phyloP scores from a whole-genome alignment of 164 flowering plant species.

The Umbilicus rupestris region DNA sequence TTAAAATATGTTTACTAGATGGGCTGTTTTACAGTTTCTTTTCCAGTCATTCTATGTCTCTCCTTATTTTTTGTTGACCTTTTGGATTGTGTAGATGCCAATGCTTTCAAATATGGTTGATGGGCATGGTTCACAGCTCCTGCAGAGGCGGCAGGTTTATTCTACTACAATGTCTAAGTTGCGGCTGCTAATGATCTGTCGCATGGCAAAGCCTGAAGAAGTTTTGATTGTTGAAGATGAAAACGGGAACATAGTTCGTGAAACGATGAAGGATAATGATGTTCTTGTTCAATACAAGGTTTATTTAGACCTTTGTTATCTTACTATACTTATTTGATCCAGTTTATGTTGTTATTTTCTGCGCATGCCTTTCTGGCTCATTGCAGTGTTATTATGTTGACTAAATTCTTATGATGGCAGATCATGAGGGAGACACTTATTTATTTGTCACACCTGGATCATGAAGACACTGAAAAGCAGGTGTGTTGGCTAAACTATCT shows the following conservation, averaged over 20 bases:
- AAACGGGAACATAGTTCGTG: conserved; percentile 99
- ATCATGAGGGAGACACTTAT: conserved; percentile 94
- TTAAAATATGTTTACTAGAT: neutral
- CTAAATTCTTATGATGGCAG: conserved; percentile 29
- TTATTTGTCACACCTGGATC: conserved; percentile 93
- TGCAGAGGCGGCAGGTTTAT: conserved; percentile 78
- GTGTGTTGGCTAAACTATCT: conserved; percentile 21
- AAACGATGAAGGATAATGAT: conserved; percentile 99
- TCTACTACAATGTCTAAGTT: conserved; percentile 81
- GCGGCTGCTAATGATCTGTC: conserved; percentile 87
- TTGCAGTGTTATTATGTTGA: neutral
- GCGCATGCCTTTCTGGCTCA: neutral
- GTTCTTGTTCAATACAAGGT: conserved; percentile 99
- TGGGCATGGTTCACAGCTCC: conserved; percentile 65
- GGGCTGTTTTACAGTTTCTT: neutral
- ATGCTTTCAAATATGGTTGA: conserved; percentile 58
- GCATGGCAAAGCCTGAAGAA: conserved; percentile 99
- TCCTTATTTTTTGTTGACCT: neutral
- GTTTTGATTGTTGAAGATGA: conserved; percentile 98
- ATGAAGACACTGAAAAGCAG: conserved; percentile 98
- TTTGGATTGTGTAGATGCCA: conserved; percentile 37
- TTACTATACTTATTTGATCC: neutral
- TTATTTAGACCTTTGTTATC: neutral
- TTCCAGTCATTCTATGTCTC: neutral
- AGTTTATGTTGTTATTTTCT: neutral